phyloP scores from a whole-genome alignment of 176 grass and related monocot species.

The Alloteropsis semialata region DNA sequence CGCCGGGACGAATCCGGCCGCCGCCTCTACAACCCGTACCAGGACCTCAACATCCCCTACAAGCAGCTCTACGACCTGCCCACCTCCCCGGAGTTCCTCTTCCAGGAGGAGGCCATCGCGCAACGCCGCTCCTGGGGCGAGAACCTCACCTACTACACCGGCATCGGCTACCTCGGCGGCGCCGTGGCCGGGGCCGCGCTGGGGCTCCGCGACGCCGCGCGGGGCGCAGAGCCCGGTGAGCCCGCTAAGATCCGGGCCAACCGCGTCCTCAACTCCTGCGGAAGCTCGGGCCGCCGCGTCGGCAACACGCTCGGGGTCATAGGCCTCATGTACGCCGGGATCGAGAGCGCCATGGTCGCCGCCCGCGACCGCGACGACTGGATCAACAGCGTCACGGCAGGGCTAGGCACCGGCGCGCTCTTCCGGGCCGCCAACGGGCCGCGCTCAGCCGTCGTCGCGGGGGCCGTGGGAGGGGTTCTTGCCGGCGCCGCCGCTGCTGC shows the following conservation, averaged over 20 bases:
- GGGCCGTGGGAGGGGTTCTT: conserved; percentile 72
- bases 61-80: conserved; percentile 81
- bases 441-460: conserved; percentile 75
- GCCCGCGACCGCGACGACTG: conserved; percentile 72
- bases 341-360: conserved; percentile 96
- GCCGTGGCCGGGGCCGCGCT: conserved; percentile 51
- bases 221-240: conserved; percentile 56
- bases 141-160: conserved; percentile 97
- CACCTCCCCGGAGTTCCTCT: conserved; percentile 96
- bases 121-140: conserved; percentile 96
- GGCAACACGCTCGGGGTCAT: conserved; percentile 79
- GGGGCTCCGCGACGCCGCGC: conserved; percentile 64
- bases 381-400: conserved; percentile 81
- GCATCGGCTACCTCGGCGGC: conserved; percentile 78
- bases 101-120: conserved; percentile 79
- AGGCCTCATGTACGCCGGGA: conserved; percentile 82
- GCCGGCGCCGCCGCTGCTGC: conserved; percentile 52
- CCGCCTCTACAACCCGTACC: conserved; percentile 71
- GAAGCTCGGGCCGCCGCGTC: conserved; percentile 59
- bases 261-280: conserved; percentile 88
- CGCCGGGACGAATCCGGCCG: conserved; percentile 33
- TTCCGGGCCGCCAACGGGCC: conserved; percentile 84
- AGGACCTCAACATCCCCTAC: conserved; percentile 76
- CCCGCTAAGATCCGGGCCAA: conserved; percentile 79
- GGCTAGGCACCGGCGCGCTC: conserved; percentile 76